Base-by-base conservation (phyloP, 805 yeast species). In the Brettanomyces naardenensis region DNA sequence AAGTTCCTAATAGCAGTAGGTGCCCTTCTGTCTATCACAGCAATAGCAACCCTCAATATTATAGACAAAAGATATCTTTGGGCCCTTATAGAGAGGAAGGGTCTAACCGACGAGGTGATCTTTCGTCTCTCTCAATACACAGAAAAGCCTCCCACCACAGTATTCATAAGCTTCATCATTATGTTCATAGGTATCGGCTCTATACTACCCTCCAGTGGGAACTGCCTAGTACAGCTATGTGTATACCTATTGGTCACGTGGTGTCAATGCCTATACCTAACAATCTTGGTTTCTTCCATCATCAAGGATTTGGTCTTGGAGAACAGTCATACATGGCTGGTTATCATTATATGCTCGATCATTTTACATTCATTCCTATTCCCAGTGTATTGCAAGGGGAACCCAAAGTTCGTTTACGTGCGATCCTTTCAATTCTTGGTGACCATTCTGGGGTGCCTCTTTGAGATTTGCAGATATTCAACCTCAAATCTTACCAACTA, bases 401-500 rank as follows among this genome's bases (percentile, higher is more conserved):
- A 11, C 27, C 15, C 18, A 15, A 21, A 9, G 5, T 18, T 22
- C 17, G 22, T 18, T 6, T 28, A 25, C 20, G 14, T 47, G 4
- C 32, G 34, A 18, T 35, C 37, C 25, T 44, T 40, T 31, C 53
- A 49, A 22, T 42, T 43, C 6, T 47, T 48, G 49, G 31, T 47
- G 15, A 44, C 48, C 1, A 43, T 44, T 3, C 38, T 47, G 31
- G 53, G 53, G 9, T 49, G 53, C 37, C 38, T 49, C 11, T 46
- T 49, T 33, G 53, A 49, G 37, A 28, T 47, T 26, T 49, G 51
- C 38, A 44, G 41, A 27, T 49, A 49, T 31, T 49, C 53, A 4
- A 49, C 53, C n/a, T 36, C 38, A 31, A 40, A 37, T 29, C 35
- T 47, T 40, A 39, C 32, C 32, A 44, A 39, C 15, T 35, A 15